Evolutionary conservation across 1,284 basidiomycete species (phyloP).

Genomic region (Calocybe gambosa): DNA sequence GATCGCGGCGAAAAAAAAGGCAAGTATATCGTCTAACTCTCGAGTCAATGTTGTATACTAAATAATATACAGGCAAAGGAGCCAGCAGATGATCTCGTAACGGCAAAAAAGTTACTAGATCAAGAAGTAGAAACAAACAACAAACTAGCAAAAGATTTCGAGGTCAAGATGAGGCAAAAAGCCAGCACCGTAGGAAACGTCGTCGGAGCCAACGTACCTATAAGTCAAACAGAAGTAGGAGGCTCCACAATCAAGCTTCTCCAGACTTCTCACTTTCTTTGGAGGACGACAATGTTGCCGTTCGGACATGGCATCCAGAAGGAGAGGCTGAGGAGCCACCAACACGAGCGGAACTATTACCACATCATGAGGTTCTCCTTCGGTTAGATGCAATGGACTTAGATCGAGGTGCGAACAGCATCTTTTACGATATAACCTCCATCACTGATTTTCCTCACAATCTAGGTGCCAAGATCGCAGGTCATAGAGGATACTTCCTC

Average conservation of each 20-base stretch:
- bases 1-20: slow-evolving; percentile 93
- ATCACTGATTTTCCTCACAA: neutral
- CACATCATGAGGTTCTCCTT: slow-evolving; percentile 95
- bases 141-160: slow-evolving; percentile 72
- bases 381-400: slow-evolving; percentile 94
- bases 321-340: slow-evolving; percentile 57
- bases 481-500: slow-evolving; percentile 95
- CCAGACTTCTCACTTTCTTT: neutral
- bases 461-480: slow-evolving; percentile 83
- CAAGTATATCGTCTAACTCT: slow-evolving; percentile 19
- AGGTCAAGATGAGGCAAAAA: slow-evolving; percentile 74
- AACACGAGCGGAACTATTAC: slow-evolving; percentile 70
- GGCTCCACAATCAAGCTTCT: neutral
- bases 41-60: neutral
- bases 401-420: slow-evolving; percentile 66
- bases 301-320: slow-evolving; percentile 85
- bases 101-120: slow-evolving; percentile 76
- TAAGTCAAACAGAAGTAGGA: slow-evolving; percentile 84
- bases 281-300: slow-evolving; percentile 82
- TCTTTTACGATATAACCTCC: neutral
- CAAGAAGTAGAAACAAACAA: slow-evolving; percentile 73
- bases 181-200: slow-evolving; percentile 89
- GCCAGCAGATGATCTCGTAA: slow-evolving; percentile 81
- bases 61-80: slow-evolving; percentile 71
- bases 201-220: slow-evolving; percentile 81